Conservation (phyloP, 108 stramenopile species). For the Pseudonitzschia multistriata region DNA sequence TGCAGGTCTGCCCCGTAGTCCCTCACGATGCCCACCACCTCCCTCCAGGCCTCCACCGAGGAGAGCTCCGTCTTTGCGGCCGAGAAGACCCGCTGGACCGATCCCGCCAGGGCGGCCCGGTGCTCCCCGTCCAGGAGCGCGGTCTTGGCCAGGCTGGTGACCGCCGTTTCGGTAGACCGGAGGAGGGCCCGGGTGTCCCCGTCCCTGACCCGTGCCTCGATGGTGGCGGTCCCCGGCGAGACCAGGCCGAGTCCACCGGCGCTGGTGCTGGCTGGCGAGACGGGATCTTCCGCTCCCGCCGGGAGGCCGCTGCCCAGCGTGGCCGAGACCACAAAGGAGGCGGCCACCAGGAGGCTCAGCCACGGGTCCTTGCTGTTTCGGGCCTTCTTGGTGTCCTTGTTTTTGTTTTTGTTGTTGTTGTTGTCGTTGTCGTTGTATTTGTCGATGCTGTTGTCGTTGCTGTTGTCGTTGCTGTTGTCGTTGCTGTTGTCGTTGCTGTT, state of each 20-base stretch:
- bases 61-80: not conserved
- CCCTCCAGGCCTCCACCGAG: not conserved
- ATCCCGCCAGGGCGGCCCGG: not conserved
- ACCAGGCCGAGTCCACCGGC: not conserved
- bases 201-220: not conserved
- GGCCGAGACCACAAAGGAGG: not conserved
- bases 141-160: not conserved
- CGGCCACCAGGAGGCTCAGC: constrained; percentile 4
- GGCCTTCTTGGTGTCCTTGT: not conserved
- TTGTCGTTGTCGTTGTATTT: constrained; percentile 22
- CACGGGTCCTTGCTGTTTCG: not conserved
- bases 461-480: not conserved
- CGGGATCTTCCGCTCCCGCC: not conserved
- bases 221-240: constrained; percentile 7
- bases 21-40: not conserved
- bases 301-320: not conserved
- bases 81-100: not conserved
- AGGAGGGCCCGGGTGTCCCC: not conserved
- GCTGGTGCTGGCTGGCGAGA: not conserved
- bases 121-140: not conserved
- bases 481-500: too few species aligned
- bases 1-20: not conserved
- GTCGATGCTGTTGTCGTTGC: constrained; percentile 7
- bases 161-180: not conserved
- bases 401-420: constrained; percentile 24